A percentile compares a stretch with the other conserved stretches of the same genome.
Conservation (phyloP, 768 basidiomycete genomes). For the Lepiota venenata region DNA sequence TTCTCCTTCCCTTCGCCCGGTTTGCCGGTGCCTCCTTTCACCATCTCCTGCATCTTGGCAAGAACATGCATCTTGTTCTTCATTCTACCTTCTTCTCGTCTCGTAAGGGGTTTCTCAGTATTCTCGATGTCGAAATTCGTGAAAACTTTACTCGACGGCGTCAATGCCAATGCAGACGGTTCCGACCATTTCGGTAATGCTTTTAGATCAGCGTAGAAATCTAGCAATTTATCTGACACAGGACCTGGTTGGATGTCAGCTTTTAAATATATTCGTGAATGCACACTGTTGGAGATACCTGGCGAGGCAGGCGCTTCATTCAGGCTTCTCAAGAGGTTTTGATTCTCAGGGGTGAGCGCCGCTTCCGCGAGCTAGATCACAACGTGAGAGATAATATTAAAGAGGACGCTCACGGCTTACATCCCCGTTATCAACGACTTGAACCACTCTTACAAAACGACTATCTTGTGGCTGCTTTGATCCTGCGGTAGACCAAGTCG, state of each 20-base stretch:
- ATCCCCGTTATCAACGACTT: neutral
- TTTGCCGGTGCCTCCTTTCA: neutral
- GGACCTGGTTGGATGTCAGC: neutral
- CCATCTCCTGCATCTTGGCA: neutral
- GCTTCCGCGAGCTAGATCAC: neutral
- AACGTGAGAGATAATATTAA: too few species aligned
- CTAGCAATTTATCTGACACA: neutral
- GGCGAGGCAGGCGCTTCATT: neutral
- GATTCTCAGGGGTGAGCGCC: neutral
- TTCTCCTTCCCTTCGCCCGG: neutral
- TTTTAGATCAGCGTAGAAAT: constrained; percentile 8
- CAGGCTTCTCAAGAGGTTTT: neutral
- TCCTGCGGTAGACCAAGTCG: neutral
- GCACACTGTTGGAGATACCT: neutral
- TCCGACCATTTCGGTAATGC: constrained; percentile 11
- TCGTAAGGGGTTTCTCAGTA: neutral
- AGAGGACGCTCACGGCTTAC: neutral
- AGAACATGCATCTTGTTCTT: constrained; percentile 7
- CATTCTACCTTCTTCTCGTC: constrained; percentile 7
- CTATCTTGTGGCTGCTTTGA: neutral
- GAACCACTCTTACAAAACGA: neutral
- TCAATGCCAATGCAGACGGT: neutral
- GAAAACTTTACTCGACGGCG: neutral
- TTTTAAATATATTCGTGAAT: too few species aligned
- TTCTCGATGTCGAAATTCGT: neutral